Evolutionary conservation across 2,329 filamentous ascomycete genomes (phyloP), one percentile per base, ranked within the genome.

Genomic region (Tolypocladium guangdongense): DNA sequence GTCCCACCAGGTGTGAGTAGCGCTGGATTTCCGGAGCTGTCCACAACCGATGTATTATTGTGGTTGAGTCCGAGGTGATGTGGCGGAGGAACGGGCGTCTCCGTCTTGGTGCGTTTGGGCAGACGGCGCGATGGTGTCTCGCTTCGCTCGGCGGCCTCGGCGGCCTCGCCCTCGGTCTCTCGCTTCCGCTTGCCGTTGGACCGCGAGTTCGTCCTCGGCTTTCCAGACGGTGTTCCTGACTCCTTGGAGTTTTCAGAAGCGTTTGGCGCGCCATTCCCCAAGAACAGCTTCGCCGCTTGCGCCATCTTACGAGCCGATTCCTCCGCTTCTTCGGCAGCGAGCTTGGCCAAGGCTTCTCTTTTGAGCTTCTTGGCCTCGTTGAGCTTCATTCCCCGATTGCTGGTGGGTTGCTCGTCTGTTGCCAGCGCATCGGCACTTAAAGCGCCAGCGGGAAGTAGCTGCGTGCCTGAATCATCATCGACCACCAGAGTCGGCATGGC

Each of bases 281-380:
- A 70, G 57, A 78, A 68, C 30, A 71, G 66, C 51, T 74, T 71
- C 30, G 75, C 76, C 53, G 72, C 68, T 59, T 76, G 73, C 10
- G 70, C 68, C 70, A 80, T 75, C 62, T 78, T 79, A 18, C 75
- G 71, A 18, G 75, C 76, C 10, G 78, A 78, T 59, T 79, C 76
- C 62, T 81, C 78, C 18, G 81, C 82, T 62, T 84, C 82, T 57
- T 84, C 80, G 1, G 79, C 81, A 2, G 82, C 82, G 59, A 78
- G 72, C 58, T 81, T 81, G 14, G 79, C 81, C 58, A 83, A 69
- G 7, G 81, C 79, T 66, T 88, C 83, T 52, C 82, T 75, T 69
- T 88, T 88, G 12, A 86, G 70, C 64, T 87, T 88, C 68, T 88
- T 90, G 3, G 87, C 83, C 60, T 88, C 86, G 63, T 90, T 90